Conservation (phyloP, 75 land plant genomes). For the Adiantum capillusveneris region DNA sequence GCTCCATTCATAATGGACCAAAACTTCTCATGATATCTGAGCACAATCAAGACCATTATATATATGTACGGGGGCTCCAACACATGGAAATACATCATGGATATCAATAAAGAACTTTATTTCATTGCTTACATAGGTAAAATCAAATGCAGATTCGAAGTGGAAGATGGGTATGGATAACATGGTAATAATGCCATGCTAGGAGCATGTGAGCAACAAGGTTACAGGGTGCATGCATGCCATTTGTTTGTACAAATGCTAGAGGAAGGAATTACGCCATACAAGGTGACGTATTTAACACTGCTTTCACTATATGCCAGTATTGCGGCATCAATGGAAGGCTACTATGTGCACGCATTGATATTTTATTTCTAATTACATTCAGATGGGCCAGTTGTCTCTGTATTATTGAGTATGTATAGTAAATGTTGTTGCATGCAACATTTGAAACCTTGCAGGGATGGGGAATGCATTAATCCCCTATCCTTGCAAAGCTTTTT, state of each 20-base stretch:
- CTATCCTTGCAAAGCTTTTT: too few species aligned
- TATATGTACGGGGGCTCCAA: too few species aligned
- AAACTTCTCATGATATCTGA: too few species aligned
- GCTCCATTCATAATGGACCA: too few species aligned
- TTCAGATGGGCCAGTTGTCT: neutral
- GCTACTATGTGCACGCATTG: neutral
- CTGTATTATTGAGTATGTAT: constrained; percentile 7
- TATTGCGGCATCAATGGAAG: constrained; percentile 5
- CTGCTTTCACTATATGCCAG: neutral
- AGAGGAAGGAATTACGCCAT: neutral
- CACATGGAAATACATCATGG: too few species aligned
- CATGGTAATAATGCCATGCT: constrained; percentile 58
- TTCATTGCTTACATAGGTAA: too few species aligned
- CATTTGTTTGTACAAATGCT: constrained; percentile 33
- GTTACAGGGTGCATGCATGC: constrained; percentile 11
- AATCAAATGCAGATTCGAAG: too few species aligned
- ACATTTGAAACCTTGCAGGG: too few species aligned
- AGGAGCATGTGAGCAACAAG: constrained; percentile 21
- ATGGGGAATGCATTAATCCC: too few species aligned
- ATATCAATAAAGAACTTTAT: too few species aligned
- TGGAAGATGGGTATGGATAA: too few species aligned
- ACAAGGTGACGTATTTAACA: neutral
- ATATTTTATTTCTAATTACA: neutral
- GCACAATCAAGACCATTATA: too few species aligned
- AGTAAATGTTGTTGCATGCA: constrained; percentile 11